Evolutionary conservation across 1,284 basidiomycete genomes (phyloP).

Genomic region (Wallemia mellicola): DNA sequence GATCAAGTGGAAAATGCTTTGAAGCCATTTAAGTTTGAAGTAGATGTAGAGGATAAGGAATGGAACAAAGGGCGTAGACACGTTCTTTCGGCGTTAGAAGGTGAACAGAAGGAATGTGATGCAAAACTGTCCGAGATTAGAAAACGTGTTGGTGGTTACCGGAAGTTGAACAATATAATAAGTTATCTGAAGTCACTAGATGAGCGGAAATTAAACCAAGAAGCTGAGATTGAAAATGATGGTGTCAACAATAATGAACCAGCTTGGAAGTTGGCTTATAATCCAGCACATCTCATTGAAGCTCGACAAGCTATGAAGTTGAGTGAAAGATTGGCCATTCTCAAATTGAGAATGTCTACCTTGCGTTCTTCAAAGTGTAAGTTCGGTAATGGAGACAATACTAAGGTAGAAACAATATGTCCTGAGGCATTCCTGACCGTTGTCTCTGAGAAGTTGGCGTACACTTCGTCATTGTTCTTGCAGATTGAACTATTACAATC

Average conservation of each 20-base stretch:
- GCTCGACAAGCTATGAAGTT: constrained; percentile 77
- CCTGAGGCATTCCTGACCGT: constrained; percentile 91
- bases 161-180: constrained; percentile 47
- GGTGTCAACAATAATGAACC: no score
- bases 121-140: constrained; percentile 54
- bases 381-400: constrained; percentile 48
- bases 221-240: constrained; percentile 19
- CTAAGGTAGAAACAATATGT: constrained; percentile 64
- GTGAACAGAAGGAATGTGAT: constrained; percentile 60
- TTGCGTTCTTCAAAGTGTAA: constrained; percentile 68
- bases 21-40: constrained; percentile 94
- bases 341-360: constrained; percentile 53
- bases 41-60: constrained; percentile 54
- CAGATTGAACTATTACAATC: constrained; percentile 89
- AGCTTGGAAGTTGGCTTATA: constrained; percentile 43
- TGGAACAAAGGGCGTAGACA: constrained; percentile 61
- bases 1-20: constrained; percentile 99
- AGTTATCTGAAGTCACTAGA: constrained; percentile 57
- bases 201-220: constrained; percentile 22
- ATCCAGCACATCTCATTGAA: constrained; percentile 62
- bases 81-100: constrained; percentile 47
- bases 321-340: constrained; percentile 42
- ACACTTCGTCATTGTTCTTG: constrained; percentile 93
- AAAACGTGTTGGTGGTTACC: constrained; percentile 52
- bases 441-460: constrained; percentile 84